Evolutionary conservation across 176 grass and related monocot species (phyloP).

Genomic region (Phoenix dactylifera): DNA sequence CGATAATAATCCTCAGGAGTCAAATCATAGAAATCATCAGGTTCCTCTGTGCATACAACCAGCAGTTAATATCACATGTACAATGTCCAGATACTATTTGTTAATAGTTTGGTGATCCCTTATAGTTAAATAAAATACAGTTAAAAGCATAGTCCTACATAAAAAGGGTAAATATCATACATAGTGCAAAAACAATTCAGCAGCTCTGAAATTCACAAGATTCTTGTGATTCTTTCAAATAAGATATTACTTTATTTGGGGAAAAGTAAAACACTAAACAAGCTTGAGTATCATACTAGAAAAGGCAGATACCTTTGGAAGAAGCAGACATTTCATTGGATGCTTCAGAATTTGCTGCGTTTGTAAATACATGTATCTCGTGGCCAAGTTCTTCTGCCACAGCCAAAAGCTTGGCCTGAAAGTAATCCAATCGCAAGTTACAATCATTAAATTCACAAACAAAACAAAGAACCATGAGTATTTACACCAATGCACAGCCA

Average conservation of each 20-base stretch:
- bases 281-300: neutral
- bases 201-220: too few relatives aligned
- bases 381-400: slow-evolving; percentile 58
- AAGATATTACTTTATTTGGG: neutral
- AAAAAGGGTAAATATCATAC: slow-evolving; percentile 31
- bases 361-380: slow-evolving; percentile 63
- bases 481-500: slow-evolving; percentile 4
- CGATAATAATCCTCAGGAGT: slow-evolving; percentile 69
- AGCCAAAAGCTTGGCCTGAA: slow-evolving; percentile 61
- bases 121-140: too few relatives aligned
- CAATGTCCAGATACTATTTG: too few relatives aligned
- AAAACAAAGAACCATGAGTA: slow-evolving; percentile 24
- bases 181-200: too few relatives aligned
- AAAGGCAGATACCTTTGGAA: slow-evolving; percentile 40
- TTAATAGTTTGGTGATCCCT: too few relatives aligned
- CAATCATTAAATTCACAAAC: slow-evolving; percentile 22
- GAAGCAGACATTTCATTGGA: slow-evolving; percentile 39
- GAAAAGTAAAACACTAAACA: neutral
- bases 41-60: slow-evolving; percentile 46
- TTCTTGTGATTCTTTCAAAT: too few relatives aligned
- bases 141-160: neutral
- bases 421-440: neutral
- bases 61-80: neutral
- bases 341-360: slow-evolving; percentile 22
- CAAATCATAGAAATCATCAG: slow-evolving; percentile 93